Conservation (phyloP, 345 rosid species). For the Salix suchowensis region DNA sequence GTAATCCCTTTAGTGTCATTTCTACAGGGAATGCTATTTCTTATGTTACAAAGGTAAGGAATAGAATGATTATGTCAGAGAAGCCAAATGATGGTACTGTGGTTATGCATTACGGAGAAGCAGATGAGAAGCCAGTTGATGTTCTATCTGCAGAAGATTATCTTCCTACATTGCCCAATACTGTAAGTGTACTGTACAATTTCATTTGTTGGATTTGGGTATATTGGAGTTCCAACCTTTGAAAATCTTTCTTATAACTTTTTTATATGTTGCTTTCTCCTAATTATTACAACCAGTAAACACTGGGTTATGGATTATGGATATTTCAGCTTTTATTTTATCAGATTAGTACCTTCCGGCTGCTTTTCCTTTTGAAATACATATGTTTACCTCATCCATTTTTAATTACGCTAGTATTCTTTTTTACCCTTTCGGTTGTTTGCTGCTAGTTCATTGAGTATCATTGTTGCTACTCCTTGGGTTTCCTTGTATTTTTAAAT, state of each 20-base stretch:
- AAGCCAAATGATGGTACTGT: constrained; percentile 79
- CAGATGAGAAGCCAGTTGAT: constrained; percentile 50
- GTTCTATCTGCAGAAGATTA: constrained; percentile 60
- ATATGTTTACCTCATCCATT: neutral
- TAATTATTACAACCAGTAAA: neutral
- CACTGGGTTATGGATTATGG: neutral
- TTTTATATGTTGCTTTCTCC: neutral
- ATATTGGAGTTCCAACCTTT: neutral
- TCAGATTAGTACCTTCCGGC: neutral
- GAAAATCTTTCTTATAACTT: neutral
- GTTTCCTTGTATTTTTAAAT: neutral
- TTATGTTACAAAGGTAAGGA: constrained; percentile 36
- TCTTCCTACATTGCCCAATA: constrained; percentile 72
- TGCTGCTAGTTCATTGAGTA: neutral
- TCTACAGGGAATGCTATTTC: constrained; percentile 44
- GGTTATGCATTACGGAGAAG: constrained; percentile 77
- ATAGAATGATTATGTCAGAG: constrained; percentile 70
- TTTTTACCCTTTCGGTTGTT: neutral
- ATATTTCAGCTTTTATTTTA: neutral
- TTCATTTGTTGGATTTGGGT: neutral
- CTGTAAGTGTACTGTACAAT: constrained; percentile 46
- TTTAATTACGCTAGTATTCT: neutral
- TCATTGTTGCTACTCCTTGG: neutral
- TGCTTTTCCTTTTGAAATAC: neutral
- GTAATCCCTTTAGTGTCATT: constrained; percentile 8